A percentile compares a stretch with the other conserved stretches of the same genome.
These are phyloP conservation scores for Pezicula carpinea DNA, from an alignment of 2,329 filamentous ascomycete genomes.

Conservation along the genomic window DNA sequence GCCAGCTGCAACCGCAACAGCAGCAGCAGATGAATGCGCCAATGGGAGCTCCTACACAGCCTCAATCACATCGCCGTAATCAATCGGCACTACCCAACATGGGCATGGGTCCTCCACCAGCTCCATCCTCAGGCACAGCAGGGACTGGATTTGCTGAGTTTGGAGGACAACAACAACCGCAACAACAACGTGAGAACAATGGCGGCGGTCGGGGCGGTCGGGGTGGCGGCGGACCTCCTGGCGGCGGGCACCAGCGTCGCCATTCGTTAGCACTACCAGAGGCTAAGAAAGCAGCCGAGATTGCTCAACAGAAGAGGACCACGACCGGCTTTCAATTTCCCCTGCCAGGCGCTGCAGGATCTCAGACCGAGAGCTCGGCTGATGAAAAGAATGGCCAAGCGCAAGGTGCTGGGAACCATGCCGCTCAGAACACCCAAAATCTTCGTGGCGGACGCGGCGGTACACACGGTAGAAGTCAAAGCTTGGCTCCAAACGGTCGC, in stretches of 20 bases:
- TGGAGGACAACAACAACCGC: slow-evolving; percentile 46
- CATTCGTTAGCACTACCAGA: slow-evolving; percentile 93
- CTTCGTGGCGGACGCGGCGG: slow-evolving; percentile 50
- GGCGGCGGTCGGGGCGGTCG: slow-evolving; percentile 65
- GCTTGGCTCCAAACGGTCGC: slow-evolving; percentile 74
- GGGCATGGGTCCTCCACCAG: slow-evolving; percentile 82
- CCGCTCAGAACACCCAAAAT: slow-evolving; percentile 11
- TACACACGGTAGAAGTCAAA: slow-evolving; percentile 76
- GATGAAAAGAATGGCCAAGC: slow-evolving; percentile 20
- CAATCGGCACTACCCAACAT: slow-evolving; percentile 94
- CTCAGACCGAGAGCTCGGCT: slow-evolving; percentile 26
- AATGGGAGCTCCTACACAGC: slow-evolving; percentile 73
- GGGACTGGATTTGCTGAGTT: slow-evolving; percentile 77
- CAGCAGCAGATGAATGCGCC: slow-evolving; percentile 69
- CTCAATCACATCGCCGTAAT: slow-evolving; percentile 89
- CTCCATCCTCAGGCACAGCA: slow-evolving; percentile 82
- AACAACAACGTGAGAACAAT: slow-evolving; percentile 53
- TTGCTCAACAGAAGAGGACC: slow-evolving; percentile 94
- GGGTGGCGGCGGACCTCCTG: slow-evolving; percentile 57
- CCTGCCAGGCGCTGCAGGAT: slow-evolving; percentile 61
- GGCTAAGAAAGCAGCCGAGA: slow-evolving; percentile 94
- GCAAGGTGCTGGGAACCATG: slow-evolving; percentile 18
- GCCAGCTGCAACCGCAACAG: slow-evolving; percentile 66
- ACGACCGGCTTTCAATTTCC: slow-evolving; percentile 95
- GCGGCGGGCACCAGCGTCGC: slow-evolving; percentile 81